A percentile compares a stretch with the other conserved stretches of the same genome.
Evolutionary conservation across 2,329 filamentous ascomycete genomes (phyloP).

Genomic region (Daldinia sp.): DNA sequence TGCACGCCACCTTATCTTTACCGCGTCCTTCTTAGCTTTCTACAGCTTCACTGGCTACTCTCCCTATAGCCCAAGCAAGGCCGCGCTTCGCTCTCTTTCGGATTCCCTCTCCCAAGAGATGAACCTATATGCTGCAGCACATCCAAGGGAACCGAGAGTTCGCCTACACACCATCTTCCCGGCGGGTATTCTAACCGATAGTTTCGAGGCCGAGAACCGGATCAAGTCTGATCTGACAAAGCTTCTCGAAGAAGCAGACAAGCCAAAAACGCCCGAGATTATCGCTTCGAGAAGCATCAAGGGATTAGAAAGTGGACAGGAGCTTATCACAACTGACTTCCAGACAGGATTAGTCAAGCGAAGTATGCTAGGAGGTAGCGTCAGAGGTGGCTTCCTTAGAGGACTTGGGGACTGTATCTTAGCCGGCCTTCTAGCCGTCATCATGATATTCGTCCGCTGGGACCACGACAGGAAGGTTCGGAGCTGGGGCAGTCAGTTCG

Average conservation of each 20-base stretch:
- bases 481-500: neutral
- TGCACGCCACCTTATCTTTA: slow-evolving; percentile 71
- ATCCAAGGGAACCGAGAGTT: slow-evolving; percentile 49
- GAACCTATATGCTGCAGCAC: slow-evolving; percentile 48
- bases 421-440: neutral
- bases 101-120: slow-evolving; percentile 71
- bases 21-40: slow-evolving; percentile 68
- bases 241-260: slow-evolving; percentile 49
- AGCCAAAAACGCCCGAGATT: slow-evolving; percentile 56
- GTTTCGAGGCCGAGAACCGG: slow-evolving; percentile 52
- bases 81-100: slow-evolving; percentile 70
- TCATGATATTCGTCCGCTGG: neutral
- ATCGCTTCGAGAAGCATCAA: slow-evolving; percentile 39
- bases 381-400: slow-evolving; percentile 18
- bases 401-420: neutral
- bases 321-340: slow-evolving; percentile 42
- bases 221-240: slow-evolving; percentile 51
- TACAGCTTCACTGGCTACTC: slow-evolving; percentile 70
- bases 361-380: slow-evolving; percentile 35
- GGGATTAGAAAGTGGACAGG: slow-evolving; percentile 42
- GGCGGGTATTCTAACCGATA: slow-evolving; percentile 66
- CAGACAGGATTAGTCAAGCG: slow-evolving; percentile 27
- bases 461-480: neutral
- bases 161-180: slow-evolving; percentile 71
- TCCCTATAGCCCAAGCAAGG: slow-evolving; percentile 72